Percentiles rank a stretch among this genome's conserved stretches.
Conservation (phyloP, 1,139 yeast species). For the Saccharomyces hybrid region DNA sequence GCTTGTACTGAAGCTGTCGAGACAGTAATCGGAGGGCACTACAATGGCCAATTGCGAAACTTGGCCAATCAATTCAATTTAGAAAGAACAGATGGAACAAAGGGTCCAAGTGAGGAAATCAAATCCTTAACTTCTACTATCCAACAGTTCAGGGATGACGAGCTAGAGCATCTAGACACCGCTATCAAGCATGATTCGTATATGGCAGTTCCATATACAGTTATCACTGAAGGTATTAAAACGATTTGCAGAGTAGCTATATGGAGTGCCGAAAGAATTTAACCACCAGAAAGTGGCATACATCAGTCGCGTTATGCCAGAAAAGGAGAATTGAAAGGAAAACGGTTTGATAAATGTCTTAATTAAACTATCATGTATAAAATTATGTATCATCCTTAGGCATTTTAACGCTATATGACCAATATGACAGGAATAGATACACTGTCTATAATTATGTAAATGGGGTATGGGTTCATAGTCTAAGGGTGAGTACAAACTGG, state of each 20-base stretch:
- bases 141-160: slow-evolving; percentile 84
- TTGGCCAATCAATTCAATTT: slow-evolving; percentile 52
- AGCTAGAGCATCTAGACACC: slow-evolving; percentile 88
- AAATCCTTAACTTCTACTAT: slow-evolving; percentile 52
- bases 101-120: slow-evolving; percentile 47
- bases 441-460: not conserved
- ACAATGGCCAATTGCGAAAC: slow-evolving; percentile 79
- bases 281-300: slow-evolving; percentile 6
- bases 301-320: not conserved
- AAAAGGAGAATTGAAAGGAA: not conserved
- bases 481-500: not conserved
- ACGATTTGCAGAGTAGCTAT: slow-evolving; percentile 80
- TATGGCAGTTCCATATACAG: slow-evolving; percentile 83
- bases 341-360: not conserved
- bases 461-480: not conserved
- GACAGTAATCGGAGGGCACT: slow-evolving; percentile 95
- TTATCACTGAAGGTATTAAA: slow-evolving; percentile 83
- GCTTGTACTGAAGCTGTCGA: slow-evolving; percentile 99
- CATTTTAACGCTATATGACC: not conserved
- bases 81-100: slow-evolving; percentile 38
- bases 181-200: slow-evolving; percentile 90
- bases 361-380: not conserved
- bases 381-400: not conserved
- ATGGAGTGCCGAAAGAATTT: slow-evolving; percentile 81
- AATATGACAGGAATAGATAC: not conserved